A percentile compares a stretch with the other conserved stretches of the same genome.
These are phyloP conservation scores for Ganoderma lucidum DNA, from an alignment of 1,284 basidiomycete species.

Conservation along the genomic window DNA sequence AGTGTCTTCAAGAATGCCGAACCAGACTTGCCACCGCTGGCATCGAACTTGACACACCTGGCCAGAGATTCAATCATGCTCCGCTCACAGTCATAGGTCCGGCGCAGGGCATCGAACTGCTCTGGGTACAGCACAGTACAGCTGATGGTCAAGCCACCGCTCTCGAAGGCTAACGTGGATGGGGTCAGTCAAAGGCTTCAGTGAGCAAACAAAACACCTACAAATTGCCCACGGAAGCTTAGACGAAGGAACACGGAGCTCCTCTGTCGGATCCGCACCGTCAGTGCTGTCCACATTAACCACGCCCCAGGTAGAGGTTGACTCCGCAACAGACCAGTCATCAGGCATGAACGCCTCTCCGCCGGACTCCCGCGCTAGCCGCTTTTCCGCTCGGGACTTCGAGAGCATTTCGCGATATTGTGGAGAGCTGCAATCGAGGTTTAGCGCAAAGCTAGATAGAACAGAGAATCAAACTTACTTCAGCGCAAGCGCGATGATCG, in stretches of 20 bases:
- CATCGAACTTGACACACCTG: constrained; percentile 96
- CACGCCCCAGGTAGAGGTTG: constrained; percentile 86
- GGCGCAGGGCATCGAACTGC: constrained; percentile 94
- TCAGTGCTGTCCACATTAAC: constrained; percentile 79
- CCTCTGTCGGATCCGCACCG: constrained; percentile 75
- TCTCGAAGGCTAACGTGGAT: constrained; percentile 77
- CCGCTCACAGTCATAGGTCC: constrained; percentile 93
- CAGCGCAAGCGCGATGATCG: constrained; percentile 95
- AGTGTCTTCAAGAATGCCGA: constrained; percentile 96
- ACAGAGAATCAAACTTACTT: constrained; percentile 61
- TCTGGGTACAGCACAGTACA: constrained; percentile 97
- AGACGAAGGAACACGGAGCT: constrained; percentile 77
- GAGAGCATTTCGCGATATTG: constrained; percentile 88
- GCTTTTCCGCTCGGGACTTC: constrained; percentile 77
- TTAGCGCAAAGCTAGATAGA: constrained; percentile 19
- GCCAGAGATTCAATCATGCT: constrained; percentile 95
- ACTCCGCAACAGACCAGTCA: constrained; percentile 80
- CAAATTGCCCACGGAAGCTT: constrained; percentile 83
- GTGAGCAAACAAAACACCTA: constrained; percentile 46
- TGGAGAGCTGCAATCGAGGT: constrained; percentile 67
- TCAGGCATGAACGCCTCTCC: constrained; percentile 89
- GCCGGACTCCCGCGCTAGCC: constrained; percentile 69
- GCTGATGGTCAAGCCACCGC: constrained; percentile 91
- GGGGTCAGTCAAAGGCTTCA: constrained; percentile 22
- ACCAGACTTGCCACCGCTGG: constrained; percentile 95